phyloP scores from a whole-genome alignment of 768 basidiomycete genomes.

The Amylocystis lapponica region DNA sequence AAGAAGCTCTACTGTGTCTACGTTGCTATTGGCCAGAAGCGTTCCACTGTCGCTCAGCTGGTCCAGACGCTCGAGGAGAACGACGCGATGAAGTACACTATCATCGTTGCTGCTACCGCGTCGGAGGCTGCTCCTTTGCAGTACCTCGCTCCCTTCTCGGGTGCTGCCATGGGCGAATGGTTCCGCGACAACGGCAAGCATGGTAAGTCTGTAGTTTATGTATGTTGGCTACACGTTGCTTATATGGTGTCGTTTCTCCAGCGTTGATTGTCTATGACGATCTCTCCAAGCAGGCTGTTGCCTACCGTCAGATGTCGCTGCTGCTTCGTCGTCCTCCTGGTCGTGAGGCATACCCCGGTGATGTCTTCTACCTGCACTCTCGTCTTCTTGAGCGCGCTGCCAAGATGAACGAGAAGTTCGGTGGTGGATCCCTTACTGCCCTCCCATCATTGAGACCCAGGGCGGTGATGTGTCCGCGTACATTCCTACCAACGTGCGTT shows the following conservation, averaged over 20 bases:
- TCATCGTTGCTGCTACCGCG: slow-evolving; percentile 98
- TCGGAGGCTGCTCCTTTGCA: slow-evolving; percentile 99
- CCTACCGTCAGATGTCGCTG: slow-evolving; percentile 99
- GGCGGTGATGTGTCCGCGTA: slow-evolving; percentile 99
- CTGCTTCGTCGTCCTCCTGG: slow-evolving; percentile 99
- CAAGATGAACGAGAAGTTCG: slow-evolving; percentile 99
- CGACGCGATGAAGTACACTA: slow-evolving; percentile 99
- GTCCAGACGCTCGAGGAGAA: slow-evolving; percentile 99
- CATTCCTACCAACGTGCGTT: slow-evolving; percentile 84
- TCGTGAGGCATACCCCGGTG: slow-evolving; percentile 99
- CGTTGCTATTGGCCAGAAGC: slow-evolving; percentile 98
- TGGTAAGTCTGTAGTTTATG: slow-evolving; percentile 53
- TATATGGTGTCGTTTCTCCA: slow-evolving; percentile 20
- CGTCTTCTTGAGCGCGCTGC: slow-evolving; percentile 99
- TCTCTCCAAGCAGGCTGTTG: slow-evolving; percentile 99
- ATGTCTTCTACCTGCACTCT: slow-evolving; percentile 99
- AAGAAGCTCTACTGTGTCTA: slow-evolving; percentile 99
- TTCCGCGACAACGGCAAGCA: slow-evolving; percentile 99
- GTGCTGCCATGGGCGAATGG: slow-evolving; percentile 99
- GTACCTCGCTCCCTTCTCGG: slow-evolving; percentile 99
- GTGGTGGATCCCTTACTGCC: slow-evolving; percentile 97
- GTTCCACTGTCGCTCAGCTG: slow-evolving; percentile 98
- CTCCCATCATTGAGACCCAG: slow-evolving; percentile 99
- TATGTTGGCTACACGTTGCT: slow-evolving; percentile 29
- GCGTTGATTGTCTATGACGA: slow-evolving; percentile 99